phyloP scores from a whole-genome alignment of 352 stramenopile genomes.

The Aphanomyces stellatus region DNA sequence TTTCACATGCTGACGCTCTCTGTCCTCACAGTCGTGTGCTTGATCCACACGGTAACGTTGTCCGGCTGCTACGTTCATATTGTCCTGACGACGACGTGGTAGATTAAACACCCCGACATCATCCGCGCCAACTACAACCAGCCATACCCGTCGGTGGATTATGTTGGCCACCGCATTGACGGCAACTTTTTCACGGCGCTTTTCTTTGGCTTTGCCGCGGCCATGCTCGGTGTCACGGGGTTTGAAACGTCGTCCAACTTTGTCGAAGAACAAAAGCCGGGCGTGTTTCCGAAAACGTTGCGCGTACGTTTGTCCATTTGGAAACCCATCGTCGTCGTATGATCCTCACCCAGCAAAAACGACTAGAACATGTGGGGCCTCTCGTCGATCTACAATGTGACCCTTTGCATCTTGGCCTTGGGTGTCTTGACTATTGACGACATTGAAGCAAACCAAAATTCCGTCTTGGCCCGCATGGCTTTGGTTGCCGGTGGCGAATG shows the following conservation, averaged over 20 bases:
- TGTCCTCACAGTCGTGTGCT: constrained; percentile 44
- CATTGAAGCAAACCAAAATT: constrained; percentile 59
- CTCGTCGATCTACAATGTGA: constrained; percentile 81
- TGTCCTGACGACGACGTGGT: constrained; percentile 17
- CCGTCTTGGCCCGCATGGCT: constrained; percentile 73
- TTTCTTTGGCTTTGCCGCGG: constrained; percentile 70
- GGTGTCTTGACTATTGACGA: constrained; percentile 65
- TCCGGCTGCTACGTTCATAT: neutral
- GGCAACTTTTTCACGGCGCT: constrained; percentile 49
- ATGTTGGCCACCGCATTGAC: constrained; percentile 25
- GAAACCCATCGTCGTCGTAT: constrained; percentile 48
- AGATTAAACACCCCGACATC: constrained; percentile 40
- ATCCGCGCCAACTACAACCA: constrained; percentile 54
- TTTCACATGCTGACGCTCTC: constrained; percentile 73
- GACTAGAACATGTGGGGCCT: constrained; percentile 79
- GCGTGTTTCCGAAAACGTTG: constrained; percentile 74
- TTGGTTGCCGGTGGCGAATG: constrained; percentile 36
- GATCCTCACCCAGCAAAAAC: constrained; percentile 75
- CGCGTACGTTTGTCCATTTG: constrained; percentile 79
- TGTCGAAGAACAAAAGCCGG: constrained; percentile 80
- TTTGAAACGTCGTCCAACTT: constrained; percentile 89
- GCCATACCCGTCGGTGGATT: constrained; percentile 47
- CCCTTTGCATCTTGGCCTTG: constrained; percentile 74
- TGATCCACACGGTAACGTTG: constrained; percentile 36
- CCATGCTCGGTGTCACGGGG: constrained; percentile 86